Conservation (phyloP, 768 basidiomycete genomes). For the Rhizopogon vulgaris region DNA sequence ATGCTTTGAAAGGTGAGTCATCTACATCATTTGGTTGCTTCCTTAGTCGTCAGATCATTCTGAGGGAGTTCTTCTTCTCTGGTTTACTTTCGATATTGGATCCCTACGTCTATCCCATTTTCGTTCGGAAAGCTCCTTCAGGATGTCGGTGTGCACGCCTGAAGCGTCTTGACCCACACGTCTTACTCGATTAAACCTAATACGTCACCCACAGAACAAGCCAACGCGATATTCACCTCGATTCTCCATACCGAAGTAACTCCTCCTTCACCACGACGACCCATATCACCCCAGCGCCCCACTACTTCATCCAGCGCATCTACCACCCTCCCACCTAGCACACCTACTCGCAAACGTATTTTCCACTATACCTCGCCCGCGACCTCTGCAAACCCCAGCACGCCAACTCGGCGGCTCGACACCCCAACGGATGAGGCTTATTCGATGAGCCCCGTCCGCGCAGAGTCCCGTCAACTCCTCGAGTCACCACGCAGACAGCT, state of each 20-base stretch:
- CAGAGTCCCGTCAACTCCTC: constrained; percentile 74
- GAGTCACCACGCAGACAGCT: constrained; percentile 78
- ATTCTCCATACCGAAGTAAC: constrained; percentile 76
- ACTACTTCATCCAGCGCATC: constrained; percentile 24
- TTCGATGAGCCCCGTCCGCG: constrained; percentile 83
- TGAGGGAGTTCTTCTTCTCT: no score
- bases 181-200: constrained; percentile 7
- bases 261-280: constrained; percentile 56
- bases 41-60: no score
- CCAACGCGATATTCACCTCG: constrained; percentile 74
- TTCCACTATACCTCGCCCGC: constrained; percentile 66
- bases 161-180: no score
- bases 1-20: constrained; percentile 64
- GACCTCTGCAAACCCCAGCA: constrained; percentile 44
- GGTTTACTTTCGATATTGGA: no score
- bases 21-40: not conserved
- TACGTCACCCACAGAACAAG: constrained; percentile 53
- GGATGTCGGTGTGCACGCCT: no score
- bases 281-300: constrained; percentile 57
- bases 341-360: constrained; percentile 50
- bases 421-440: constrained; percentile 85
- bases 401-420: constrained; percentile 61
- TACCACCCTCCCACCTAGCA: constrained; percentile 36
- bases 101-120: no score
- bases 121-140: no score